Conservation (phyloP, 352 stramenopile species). For the Pythium sukuiense region DNA sequence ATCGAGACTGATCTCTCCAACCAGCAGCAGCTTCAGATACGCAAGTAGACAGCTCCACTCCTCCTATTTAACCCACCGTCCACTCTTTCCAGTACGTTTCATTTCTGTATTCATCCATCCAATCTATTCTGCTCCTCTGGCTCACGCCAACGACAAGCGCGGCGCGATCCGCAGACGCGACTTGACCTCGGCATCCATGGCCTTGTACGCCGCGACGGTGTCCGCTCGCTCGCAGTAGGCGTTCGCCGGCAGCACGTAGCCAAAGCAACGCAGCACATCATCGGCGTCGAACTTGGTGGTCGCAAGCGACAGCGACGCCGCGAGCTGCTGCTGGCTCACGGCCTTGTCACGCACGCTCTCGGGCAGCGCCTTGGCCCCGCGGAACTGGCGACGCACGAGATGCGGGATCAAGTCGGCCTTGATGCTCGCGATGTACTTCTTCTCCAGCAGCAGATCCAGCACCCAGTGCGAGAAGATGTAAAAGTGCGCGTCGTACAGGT, state of each 20-base stretch:
- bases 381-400: constrained; percentile 77
- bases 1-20: constrained; percentile 50
- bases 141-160: constrained; percentile 38
- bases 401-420: constrained; percentile 81
- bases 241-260: constrained; percentile 68
- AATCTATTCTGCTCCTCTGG: background rate
- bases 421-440: constrained; percentile 85
- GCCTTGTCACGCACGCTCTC: constrained; percentile 59
- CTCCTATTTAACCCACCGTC: background rate
- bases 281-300: constrained; percentile 52
- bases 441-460: constrained; percentile 71
- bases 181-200: constrained; percentile 74
- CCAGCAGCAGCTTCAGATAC: constrained; percentile 57
- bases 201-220: constrained; percentile 68
- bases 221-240: constrained; percentile 81
- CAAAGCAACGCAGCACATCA: constrained; percentile 75
- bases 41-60: constrained; percentile 15
- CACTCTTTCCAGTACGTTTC: background rate
- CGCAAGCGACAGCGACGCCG: constrained; percentile 59
- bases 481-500: constrained; percentile 81
- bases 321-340: constrained; percentile 54
- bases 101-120: background rate
- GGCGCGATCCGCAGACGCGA: constrained; percentile 66
- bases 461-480: constrained; percentile 89
- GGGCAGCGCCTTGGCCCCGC: constrained; percentile 52